Percentiles rank a stretch among this genome's conserved stretches.
phyloP scores from a whole-genome alignment of 164 flowering plant species.

The Vitis vinifera region ASM3070453v1 NC_081811.1:24414501-24415000 shows the following conservation, averaged over 20 bases:
- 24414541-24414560: constrained; percentile 37
- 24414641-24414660: too few species aligned
- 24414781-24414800: too few species aligned
- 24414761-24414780: too few species aligned
- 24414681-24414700: too few species aligned
- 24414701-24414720: too few species aligned
- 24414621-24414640: background rate
- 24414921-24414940: background rate
- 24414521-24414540: constrained; percentile 36
- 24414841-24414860: too few species aligned
- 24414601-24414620: constrained; percentile 58
- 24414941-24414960: background rate
- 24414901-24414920: background rate
- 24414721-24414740: too few species aligned
- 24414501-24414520: constrained; percentile 12
- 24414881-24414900: background rate
- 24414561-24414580: constrained; percentile 33
- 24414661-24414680: too few species aligned
- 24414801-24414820: too few species aligned
- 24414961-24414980: constrained; percentile 7
- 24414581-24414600: constrained; percentile 49
- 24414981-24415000: constrained; percentile 81
- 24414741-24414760: too few species aligned
- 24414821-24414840: too few species aligned
- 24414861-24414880: background rate